Base-by-base conservation (phyloP, 495 filamentous ascomycete genomes). In the Penicillium desertorum region DNA sequence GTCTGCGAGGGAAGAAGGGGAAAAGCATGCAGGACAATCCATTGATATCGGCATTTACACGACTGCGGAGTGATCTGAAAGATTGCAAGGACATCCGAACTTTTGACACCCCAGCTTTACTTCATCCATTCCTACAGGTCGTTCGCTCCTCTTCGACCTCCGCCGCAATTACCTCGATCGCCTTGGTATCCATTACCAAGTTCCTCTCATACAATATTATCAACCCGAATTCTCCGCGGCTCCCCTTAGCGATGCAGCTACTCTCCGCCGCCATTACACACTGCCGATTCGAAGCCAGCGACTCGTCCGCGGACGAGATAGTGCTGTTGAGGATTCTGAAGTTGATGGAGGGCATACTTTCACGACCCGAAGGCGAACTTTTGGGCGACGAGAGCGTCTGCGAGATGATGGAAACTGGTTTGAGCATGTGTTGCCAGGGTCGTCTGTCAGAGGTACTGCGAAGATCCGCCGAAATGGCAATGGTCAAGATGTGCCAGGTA, bases 1-100 rank as follows among this genome's bases (percentile, higher is more conserved):
- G 94, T 2, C 71, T 97, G 57, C 80, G 95, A 63, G 94, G 94
- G 50, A 97, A 96, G 85, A 96, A 92, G 71, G 95, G 94, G 34
- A 95, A 92, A 81, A 97, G 92, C 76, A 89, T 97, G 82, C 91
- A 96, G 79, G 94, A 99, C 75, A 97, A 98, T 67, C 95, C 94
- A 36, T 81, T 99, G 61, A 96, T 99, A 79, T 87, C 90, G 51
- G 93, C 92, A 10, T 99, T 99, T 73, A 90, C 93, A 54, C 86
- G 89, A 55, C 74, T 99, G 54, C 82, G 95, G 56, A 88, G 84
- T 62, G 95, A 97, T 75, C 81, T 99, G 65, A 89, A 90, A 61
- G 86, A 83, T n/a, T 96, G 92, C 65, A 92, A 86, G 89, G 91
- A 97, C 73, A 95, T 99, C 47, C 83, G 86, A 66, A 80, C 78